A percentile compares a stretch with the other conserved stretches of the same genome.
Evolutionary conservation across 2,329 filamentous ascomycete species (phyloP).

Genomic region (Ilyonectria mors-panacis): DNA sequence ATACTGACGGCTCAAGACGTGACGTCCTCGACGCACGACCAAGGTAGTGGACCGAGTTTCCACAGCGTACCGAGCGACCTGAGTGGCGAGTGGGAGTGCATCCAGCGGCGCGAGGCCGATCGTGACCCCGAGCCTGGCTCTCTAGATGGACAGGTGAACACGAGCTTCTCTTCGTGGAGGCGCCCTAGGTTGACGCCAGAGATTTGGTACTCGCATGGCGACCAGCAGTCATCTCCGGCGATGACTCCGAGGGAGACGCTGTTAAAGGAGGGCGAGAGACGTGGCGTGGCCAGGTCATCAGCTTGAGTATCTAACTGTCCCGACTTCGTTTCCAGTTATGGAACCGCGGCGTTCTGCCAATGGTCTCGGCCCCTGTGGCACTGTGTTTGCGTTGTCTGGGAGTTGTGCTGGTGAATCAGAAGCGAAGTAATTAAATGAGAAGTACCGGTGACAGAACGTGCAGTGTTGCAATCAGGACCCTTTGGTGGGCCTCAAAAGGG

Average conservation of each 20-base stretch:
- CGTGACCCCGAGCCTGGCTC: constrained; percentile 1
- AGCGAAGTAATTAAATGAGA: background rate
- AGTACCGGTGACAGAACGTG: background rate
- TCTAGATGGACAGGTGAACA: background rate
- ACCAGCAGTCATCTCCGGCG: constrained; percentile 1
- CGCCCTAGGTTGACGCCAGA: background rate
- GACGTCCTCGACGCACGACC: background rate
- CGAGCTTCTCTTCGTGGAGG: background rate
- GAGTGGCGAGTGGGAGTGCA: constrained; percentile 37
- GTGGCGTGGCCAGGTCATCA: constrained; percentile 10
- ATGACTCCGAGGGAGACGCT: constrained; percentile 8
- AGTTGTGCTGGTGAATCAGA: background rate
- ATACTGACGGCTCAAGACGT: background rate
- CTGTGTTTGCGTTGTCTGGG: background rate
- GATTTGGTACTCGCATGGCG: constrained; percentile 5
- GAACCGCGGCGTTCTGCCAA: background rate
- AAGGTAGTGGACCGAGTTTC: constrained; percentile 14
- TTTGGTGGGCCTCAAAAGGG: too few species aligned
- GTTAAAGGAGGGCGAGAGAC: constrained; percentile 12
- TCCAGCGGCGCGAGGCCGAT: constrained; percentile 28
- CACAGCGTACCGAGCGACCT: constrained; percentile 32
- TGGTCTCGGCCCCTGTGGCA: background rate
- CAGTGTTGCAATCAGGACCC: background rate
- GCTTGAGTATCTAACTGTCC: background rate
- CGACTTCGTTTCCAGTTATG: background rate